phyloP scores from a whole-genome alignment of 2,329 filamentous ascomycete genomes.

The Colletotrichum sp. region DNA sequence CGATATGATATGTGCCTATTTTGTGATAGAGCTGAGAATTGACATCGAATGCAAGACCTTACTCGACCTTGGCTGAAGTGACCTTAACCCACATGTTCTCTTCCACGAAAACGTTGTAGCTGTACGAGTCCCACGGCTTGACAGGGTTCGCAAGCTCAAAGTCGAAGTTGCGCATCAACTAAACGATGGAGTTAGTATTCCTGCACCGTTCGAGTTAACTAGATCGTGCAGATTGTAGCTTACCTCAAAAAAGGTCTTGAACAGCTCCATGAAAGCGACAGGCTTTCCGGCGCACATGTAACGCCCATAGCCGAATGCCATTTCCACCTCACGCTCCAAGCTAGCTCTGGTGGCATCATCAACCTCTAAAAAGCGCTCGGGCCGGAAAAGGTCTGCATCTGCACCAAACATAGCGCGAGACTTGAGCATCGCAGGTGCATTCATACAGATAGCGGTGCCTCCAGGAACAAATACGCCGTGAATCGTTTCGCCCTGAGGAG shows the following conservation, averaged over 20 bases:
- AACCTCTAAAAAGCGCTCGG: conserved; percentile 53
- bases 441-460: conserved; percentile 46
- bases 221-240: not conserved
- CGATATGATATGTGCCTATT: not conserved
- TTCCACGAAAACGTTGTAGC: not conserved
- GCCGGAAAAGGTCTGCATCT: conserved; percentile 50
- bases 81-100: conserved; percentile 5
- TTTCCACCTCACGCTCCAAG: conserved; percentile 50
- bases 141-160: not conserved
- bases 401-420: conserved; percentile 42
- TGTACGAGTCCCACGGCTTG: not conserved
- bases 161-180: conserved; percentile 10
- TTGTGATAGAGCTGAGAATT: not conserved
- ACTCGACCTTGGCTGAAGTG: not conserved
- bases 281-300: conserved; percentile 53
- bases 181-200: not conserved
- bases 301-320: conserved; percentile 56
- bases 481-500: conserved; percentile 21
- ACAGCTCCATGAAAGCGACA: conserved; percentile 58
- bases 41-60: not conserved
- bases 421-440: conserved; percentile 39
- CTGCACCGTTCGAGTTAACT: not conserved
- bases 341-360: conserved; percentile 36
- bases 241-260: conserved; percentile 38
- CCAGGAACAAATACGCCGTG: conserved; percentile 36